A percentile compares a stretch with the other conserved stretches of the same genome.
Conservation (phyloP, 192 early-diverging fungal species). For the Pilobolus umbonatus region DNA sequence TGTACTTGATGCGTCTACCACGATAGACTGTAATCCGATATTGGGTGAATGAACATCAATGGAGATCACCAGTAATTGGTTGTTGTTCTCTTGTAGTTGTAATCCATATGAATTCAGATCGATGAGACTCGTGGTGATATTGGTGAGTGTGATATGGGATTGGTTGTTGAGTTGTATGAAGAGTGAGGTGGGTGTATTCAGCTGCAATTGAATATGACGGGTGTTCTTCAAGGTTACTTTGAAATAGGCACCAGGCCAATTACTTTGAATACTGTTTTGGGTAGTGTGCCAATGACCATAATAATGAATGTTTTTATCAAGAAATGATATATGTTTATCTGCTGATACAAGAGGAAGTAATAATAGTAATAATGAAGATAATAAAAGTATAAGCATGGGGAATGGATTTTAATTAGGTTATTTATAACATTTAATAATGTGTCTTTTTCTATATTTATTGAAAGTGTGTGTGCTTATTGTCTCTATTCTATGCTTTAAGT, state of each 20-base stretch:
- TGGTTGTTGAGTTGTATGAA: slow-evolving; percentile 5
- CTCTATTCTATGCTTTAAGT: not conserved
- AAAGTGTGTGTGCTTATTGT: not conserved
- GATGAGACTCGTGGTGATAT: not conserved
- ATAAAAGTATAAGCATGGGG: no score
- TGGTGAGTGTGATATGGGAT: not conserved
- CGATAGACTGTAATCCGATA: not conserved
- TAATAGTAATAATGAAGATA: slow-evolving; percentile 5
- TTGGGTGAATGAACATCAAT: not conserved
- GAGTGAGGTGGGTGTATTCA: slow-evolving; percentile 6
- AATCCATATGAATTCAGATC: slow-evolving; percentile 8
- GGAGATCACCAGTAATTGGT: slow-evolving; percentile 11
- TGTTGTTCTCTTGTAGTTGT: slow-evolving; percentile 6
- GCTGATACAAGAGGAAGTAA: not conserved
- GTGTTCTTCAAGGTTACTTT: slow-evolving; percentile 11
- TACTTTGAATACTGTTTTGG: slow-evolving; percentile 13
- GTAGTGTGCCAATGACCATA: slow-evolving; percentile 25
- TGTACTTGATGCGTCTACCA: not conserved
- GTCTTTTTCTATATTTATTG: no score
- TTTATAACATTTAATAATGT: slow-evolving; percentile 2
- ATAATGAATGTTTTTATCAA: slow-evolving; percentile 16
- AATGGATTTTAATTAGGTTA: no score
- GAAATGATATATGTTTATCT: slow-evolving; percentile 5
- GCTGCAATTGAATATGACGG: not conserved
- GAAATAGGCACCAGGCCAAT: slow-evolving; percentile 30